Conservation (phyloP, 2,329 filamentous ascomycete genomes). For the Fusarium papillatum region DNA sequence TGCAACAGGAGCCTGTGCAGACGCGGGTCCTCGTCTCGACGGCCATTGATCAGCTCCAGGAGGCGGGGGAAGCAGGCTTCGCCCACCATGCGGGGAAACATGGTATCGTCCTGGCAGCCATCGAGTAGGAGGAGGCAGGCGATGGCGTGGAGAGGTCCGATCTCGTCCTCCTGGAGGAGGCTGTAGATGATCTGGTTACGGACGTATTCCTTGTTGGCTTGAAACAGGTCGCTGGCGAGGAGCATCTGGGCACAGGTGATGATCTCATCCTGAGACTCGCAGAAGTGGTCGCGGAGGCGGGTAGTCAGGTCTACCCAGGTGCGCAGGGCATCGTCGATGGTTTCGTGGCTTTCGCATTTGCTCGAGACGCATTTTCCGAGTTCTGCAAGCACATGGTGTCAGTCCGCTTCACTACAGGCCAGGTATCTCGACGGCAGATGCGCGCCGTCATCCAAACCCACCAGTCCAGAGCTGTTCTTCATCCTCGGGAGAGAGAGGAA, state of each 20-base stretch:
- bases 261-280: constrained; percentile 83
- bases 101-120: constrained; percentile 81
- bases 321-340: constrained; percentile 87
- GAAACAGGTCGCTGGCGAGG: constrained; percentile 81
- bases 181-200: constrained; percentile 94
- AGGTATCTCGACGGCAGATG: constrained; percentile 10
- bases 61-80: constrained; percentile 89
- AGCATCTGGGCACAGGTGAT: constrained; percentile 85
- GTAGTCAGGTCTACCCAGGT: constrained; percentile 86
- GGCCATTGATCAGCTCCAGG: constrained; percentile 82
- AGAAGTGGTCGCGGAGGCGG: constrained; percentile 80
- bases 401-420: constrained; percentile 14
- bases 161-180: constrained; percentile 90
- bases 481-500: constrained; percentile 77
- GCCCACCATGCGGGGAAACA: constrained; percentile 89
- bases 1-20: constrained; percentile 88
- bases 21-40: constrained; percentile 74
- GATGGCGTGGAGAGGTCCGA: constrained; percentile 84
- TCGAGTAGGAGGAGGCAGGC: constrained; percentile 89
- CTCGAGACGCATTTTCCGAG: constrained; percentile 61
- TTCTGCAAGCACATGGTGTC: constrained; percentile 51
- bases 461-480: constrained; percentile 93
- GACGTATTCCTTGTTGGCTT: constrained; percentile 84
- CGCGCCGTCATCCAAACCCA: constrained; percentile 52
- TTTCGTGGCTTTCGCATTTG: constrained; percentile 65